Percentiles rank a stretch among this genome's conserved stretches.
Conservation (phyloP, 1,139 yeast genomes). For the Hyphopichia khmerensis region DNA sequence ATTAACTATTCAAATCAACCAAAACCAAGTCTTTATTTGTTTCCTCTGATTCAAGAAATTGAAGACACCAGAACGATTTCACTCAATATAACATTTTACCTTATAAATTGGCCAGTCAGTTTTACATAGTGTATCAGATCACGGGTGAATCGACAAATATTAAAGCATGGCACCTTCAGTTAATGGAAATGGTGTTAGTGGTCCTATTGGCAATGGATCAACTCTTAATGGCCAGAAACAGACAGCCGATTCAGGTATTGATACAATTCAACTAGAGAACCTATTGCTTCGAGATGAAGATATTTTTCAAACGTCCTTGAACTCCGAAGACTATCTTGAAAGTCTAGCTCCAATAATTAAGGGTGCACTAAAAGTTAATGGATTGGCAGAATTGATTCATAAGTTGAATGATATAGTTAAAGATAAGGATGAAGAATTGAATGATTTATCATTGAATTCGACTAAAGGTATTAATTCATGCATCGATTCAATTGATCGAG, state of each 20-base stretch:
- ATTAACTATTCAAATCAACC: too few species aligned
- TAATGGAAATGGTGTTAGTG: background rate
- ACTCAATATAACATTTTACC: too few species aligned
- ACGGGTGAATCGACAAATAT: too few species aligned
- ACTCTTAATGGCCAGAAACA: background rate
- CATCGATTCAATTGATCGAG: constrained; percentile 57
- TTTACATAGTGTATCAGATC: too few species aligned
- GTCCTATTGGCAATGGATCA: background rate
- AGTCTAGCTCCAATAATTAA: constrained; percentile 79
- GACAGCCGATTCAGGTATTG: constrained; percentile 8
- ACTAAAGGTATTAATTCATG: constrained; percentile 55
- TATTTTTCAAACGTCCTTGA: constrained; percentile 47
- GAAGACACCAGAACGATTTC: too few species aligned
- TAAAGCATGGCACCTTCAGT: constrained; percentile 2
- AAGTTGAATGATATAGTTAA: constrained; percentile 57
- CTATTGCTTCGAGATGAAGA: constrained; percentile 45
- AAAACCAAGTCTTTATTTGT: too few species aligned
- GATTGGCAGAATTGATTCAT: constrained; percentile 55
- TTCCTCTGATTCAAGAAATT: too few species aligned
- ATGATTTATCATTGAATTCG: constrained; percentile 58
- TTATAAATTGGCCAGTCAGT: too few species aligned
- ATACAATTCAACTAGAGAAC: constrained; percentile 40
- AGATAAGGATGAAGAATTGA: constrained; percentile 64
- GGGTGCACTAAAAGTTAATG: constrained; percentile 57
- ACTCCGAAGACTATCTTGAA: constrained; percentile 73